Percentiles rank a stretch among this genome's conserved stretches.
Evolutionary conservation across 1,139 yeast genomes (phyloP).

Genomic region (Debaryomycetaceae sp.): DNA sequence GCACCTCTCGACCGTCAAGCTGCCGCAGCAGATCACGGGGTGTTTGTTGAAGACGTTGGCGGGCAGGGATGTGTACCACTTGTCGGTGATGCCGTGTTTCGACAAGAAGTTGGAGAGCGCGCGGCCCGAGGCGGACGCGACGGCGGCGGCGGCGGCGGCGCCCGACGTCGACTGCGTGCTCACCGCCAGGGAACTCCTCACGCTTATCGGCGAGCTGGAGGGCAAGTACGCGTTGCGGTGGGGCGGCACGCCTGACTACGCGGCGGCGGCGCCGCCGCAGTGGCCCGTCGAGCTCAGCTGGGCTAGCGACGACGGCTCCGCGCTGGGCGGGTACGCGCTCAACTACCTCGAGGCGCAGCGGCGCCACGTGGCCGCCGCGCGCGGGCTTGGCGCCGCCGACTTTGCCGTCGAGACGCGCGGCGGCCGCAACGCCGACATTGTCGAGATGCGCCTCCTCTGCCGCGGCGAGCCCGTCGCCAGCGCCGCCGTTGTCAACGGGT

Average conservation of each 20-base stretch:
- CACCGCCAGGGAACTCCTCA: constrained; percentile 83
- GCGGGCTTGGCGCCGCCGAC: constrained; percentile 10
- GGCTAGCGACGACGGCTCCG: constrained; percentile 73
- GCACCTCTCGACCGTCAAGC: constrained; percentile 57
- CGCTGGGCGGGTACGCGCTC: constrained; percentile 85
- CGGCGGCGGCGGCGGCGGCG: constrained; percentile 18
- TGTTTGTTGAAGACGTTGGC: constrained; percentile 57
- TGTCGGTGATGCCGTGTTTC: constrained; percentile 93
- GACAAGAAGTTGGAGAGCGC: constrained; percentile 96
- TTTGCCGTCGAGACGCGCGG: constrained; percentile 23
- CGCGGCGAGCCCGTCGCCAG: constrained; percentile 45
- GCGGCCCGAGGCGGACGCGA: constrained; percentile 55
- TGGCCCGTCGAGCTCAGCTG: constrained; percentile 67
- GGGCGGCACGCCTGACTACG: constrained; percentile 17
- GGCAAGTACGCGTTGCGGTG: constrained; percentile 5
- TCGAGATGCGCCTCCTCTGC: constrained; percentile 55
- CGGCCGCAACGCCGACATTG: constrained; percentile 76
- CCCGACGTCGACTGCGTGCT: constrained; percentile 90
- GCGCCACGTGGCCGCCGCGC: constrained; percentile 21
- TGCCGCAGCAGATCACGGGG: constrained; percentile 95
- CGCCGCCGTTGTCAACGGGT: constrained; percentile 83
- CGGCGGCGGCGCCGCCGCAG: constrained; percentile 39
- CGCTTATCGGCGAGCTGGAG: constrained; percentile 53
- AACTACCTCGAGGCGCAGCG: constrained; percentile 48
- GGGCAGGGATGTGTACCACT: constrained; percentile 55